Percentiles rank a stretch among this genome's conserved stretches.
These are phyloP conservation scores for Hygrophoropsis aurantiaca DNA, from an alignment of 768 basidiomycete species.

Conservation along the genomic window DNA sequence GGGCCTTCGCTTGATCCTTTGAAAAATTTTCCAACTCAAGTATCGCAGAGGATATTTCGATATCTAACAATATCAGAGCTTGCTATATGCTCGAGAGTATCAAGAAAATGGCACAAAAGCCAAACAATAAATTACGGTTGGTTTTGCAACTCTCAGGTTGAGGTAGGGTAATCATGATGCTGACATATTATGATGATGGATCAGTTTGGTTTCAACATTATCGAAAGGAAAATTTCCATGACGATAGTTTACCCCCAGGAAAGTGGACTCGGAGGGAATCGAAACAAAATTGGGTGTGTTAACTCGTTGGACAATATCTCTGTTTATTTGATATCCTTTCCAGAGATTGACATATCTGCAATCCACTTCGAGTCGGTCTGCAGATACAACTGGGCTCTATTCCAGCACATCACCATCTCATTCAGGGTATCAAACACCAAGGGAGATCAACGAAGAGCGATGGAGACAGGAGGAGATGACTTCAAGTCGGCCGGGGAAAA, in stretches of 20 bases:
- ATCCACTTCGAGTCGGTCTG: slow-evolving; percentile 38
- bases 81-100: slow-evolving; percentile 77
- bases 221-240: slow-evolving; percentile 83
- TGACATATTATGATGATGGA: slow-evolving; percentile 2
- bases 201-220: slow-evolving; percentile 96
- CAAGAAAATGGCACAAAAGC: slow-evolving; percentile 83
- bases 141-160: slow-evolving; percentile 9
- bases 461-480: slow-evolving; percentile 57
- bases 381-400: slow-evolving; percentile 36
- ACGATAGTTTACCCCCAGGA: slow-evolving; percentile 71
- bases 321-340: slow-evolving; percentile 1
- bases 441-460: slow-evolving; percentile 74
- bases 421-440: slow-evolving; percentile 75
- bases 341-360: slow-evolving; percentile 54
- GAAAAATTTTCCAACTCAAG: slow-evolving; percentile 72
- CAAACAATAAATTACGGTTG: slow-evolving; percentile 90
- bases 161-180: not conserved
- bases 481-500: slow-evolving; percentile 60
- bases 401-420: slow-evolving; percentile 46
- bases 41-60: slow-evolving; percentile 77
- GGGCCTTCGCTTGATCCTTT: slow-evolving; percentile 53
- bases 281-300: slow-evolving; percentile 85
- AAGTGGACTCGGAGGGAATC: slow-evolving; percentile 94
- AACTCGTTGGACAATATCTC: slow-evolving; percentile 1
- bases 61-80: slow-evolving; percentile 62